These are phyloP conservation scores for Avena insularis DNA, from an alignment of 176 grass and related monocot genomes.

Conservation along the genomic window DNA sequence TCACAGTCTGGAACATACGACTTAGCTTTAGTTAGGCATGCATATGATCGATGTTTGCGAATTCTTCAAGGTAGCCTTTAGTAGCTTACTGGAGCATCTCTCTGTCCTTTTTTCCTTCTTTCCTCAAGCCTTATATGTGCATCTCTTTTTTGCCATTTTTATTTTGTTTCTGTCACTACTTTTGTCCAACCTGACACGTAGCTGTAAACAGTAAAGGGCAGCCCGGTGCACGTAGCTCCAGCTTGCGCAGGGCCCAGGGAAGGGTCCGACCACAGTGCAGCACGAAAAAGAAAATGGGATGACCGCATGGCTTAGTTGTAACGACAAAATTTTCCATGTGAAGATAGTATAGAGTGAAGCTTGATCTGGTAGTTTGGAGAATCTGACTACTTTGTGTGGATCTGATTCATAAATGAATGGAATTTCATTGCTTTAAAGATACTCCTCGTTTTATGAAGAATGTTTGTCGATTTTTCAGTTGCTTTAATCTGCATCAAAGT, in stretches of 20 bases:
- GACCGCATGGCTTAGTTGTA: neutral
- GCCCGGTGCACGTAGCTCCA: too few species aligned
- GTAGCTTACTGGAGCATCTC: neutral
- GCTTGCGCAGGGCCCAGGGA: too few species aligned
- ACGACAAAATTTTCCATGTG: neutral
- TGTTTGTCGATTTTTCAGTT: neutral
- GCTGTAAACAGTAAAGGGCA: neutral
- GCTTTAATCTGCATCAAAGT: constrained; percentile 7
- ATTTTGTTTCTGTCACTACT: neutral
- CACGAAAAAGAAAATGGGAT: neutral
- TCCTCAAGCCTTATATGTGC: neutral
- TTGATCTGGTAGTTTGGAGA: too few species aligned
- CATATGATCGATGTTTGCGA: neutral
- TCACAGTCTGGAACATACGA: neutral
- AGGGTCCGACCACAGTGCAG: neutral
- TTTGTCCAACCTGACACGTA: neutral
- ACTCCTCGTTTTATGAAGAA: neutral
- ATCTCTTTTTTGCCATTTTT: neutral
- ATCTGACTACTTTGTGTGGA: neutral
- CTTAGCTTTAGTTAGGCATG: neutral
- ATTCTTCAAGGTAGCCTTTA: neutral
- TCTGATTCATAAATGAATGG: neutral
- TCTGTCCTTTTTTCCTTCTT: neutral
- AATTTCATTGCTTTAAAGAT: too few species aligned
- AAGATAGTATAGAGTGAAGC: neutral